phyloP scores from a whole-genome alignment of 257 asterid genomes.

The Solanum raphanifolium region DNA sequence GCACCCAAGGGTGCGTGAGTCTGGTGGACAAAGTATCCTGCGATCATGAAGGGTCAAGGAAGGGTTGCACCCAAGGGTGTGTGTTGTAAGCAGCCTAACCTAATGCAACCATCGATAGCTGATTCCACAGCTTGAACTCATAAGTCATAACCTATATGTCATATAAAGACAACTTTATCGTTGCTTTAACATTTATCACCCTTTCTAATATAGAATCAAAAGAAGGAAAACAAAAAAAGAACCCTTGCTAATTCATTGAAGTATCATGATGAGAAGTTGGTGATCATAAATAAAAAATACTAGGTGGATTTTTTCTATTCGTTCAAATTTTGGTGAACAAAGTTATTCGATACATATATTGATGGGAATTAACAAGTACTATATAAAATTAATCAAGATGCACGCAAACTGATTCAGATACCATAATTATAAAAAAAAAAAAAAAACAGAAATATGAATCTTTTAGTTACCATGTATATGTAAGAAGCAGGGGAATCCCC shows the following conservation, averaged over 20 bases:
- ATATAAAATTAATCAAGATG: background rate
- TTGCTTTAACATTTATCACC: background rate
- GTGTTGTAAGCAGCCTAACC: background rate
- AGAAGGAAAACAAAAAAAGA: background rate
- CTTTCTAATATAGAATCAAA: background rate
- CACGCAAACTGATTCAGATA: fast-evolving
- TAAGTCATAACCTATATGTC: background rate
- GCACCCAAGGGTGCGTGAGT: background rate
- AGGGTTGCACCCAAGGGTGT: background rate
- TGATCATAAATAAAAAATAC: background rate
- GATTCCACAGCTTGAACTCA: background rate
- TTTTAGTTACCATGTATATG: constrained; percentile 49
- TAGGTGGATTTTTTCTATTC: background rate
- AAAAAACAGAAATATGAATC: background rate
- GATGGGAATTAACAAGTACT: fast-evolving
- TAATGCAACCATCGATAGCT: background rate
- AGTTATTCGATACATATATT: background rate
- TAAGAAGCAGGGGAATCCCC: constrained; percentile 65
- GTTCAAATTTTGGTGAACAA: fast-evolving
- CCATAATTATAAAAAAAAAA: background rate
- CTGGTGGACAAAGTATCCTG: background rate
- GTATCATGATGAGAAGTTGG: background rate
- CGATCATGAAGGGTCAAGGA: no score
- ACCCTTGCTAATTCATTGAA: background rate
- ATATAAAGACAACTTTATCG: background rate